Percentiles rank a stretch among this genome's conserved stretches.
phyloP scores from a whole-genome alignment of 2,329 filamentous ascomycete genomes.

The Berkeleyomyces rouxiae region DNA sequence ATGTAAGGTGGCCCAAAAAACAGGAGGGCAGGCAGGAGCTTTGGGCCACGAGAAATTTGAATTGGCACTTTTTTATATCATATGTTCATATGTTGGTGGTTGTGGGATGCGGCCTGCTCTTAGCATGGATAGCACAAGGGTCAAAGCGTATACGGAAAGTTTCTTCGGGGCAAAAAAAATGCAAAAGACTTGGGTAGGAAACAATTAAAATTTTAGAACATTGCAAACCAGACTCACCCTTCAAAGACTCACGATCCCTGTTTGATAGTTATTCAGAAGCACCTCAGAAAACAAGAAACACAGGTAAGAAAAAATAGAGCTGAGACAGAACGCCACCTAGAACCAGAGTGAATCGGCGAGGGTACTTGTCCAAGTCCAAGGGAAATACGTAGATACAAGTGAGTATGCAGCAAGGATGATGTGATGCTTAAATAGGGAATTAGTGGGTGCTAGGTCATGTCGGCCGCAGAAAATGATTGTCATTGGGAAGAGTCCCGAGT shows the following conservation, averaged over 20 bases:
- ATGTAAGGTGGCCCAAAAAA: constrained; percentile 1
- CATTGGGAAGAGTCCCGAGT: not conserved
- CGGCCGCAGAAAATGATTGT: not conserved
- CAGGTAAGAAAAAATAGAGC: not conserved
- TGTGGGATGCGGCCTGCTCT: not conserved
- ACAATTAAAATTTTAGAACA: not conserved
- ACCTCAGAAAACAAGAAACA: not conserved
- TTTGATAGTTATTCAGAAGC: not conserved
- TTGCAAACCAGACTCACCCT: not conserved
- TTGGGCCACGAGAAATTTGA: not conserved
- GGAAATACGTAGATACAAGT: no score
- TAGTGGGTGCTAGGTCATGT: no score
- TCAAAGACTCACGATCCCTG: not conserved
- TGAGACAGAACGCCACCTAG: not conserved
- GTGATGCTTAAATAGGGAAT: no score
- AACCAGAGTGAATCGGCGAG: no score
- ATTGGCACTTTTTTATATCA: not conserved
- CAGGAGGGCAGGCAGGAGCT: not conserved
- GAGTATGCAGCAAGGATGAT: no score
- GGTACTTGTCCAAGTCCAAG: no score
- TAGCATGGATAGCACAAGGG: not conserved
- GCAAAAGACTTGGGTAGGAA: not conserved
- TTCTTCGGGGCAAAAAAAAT: not conserved
- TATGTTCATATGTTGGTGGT: not conserved
- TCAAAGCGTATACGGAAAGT: not conserved